These are phyloP conservation scores for Salvia sclarea DNA, from an alignment of 305 asterid species.

Conservation along the genomic window DNA sequence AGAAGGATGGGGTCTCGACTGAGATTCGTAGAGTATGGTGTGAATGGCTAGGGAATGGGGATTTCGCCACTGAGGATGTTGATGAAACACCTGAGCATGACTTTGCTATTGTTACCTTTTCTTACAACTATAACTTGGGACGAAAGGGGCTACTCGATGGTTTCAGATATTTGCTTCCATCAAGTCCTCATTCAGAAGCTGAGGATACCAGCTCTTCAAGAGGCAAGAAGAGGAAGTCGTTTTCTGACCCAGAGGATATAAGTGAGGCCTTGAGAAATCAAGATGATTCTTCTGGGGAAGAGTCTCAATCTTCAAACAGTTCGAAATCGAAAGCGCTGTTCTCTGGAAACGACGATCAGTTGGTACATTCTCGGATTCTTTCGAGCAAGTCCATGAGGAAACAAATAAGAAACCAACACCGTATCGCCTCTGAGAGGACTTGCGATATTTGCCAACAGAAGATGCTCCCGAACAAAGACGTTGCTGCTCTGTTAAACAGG, in stretches of 20 bases:
- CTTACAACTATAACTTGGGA: constrained; percentile 75
- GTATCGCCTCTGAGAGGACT: constrained; percentile 71
- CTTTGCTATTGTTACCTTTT: constrained; percentile 71
- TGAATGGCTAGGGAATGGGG: constrained; percentile 71
- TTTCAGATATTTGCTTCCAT: constrained; percentile 56
- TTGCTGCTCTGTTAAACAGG: constrained; percentile 75
- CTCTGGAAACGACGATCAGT: constrained; percentile 74
- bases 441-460: constrained; percentile 89
- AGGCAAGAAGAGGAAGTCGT: constrained; percentile 66
- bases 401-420: constrained; percentile 63
- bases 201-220: constrained; percentile 45
- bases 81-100: constrained; percentile 60
- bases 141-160: constrained; percentile 61
- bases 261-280: constrained; percentile 54
- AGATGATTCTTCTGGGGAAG: constrained; percentile 79
- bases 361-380: constrained; percentile 52
- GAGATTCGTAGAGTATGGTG: constrained; percentile 80
- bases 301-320: constrained; percentile 58
- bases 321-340: constrained; percentile 40
- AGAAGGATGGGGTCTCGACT: constrained; percentile 48
- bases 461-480: constrained; percentile 87
- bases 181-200: constrained; percentile 58
- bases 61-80: constrained; percentile 31
- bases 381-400: constrained; percentile 74
- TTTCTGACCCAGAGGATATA: constrained; percentile 75